Conservation (phyloP, 257 asterid species). For the Rehmannia glutinosa region DNA sequence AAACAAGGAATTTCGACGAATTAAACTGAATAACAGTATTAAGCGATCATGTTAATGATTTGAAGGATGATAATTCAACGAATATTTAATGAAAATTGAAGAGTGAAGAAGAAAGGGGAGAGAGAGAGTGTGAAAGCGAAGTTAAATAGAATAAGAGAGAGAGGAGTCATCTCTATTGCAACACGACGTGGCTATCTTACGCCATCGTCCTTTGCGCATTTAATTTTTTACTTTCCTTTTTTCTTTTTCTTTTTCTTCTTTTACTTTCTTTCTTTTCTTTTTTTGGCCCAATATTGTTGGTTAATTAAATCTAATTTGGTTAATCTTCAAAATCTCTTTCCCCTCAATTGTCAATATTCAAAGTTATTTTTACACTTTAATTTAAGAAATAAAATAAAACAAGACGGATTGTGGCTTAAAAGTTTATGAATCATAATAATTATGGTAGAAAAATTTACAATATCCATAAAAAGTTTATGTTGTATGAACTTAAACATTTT, state of each 20-base stretch:
- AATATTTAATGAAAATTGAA: neutral
- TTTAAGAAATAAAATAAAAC: too few species aligned
- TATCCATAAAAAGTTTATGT: too few species aligned
- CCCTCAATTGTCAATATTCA: neutral
- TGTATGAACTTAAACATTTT: too few species aligned
- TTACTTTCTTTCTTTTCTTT: neutral
- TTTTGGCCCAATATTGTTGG: too few species aligned
- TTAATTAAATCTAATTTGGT: neutral
- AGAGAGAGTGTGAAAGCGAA: neutral
- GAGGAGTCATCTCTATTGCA: slow-evolving; percentile 19
- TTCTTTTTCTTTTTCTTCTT: too few species aligned
- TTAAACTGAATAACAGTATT: neutral
- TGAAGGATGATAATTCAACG: neutral
- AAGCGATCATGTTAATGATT: slow-evolving; percentile 12
- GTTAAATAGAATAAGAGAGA: neutral
- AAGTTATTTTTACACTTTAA: too few species aligned
- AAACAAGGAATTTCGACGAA: slow-evolving; percentile 22
- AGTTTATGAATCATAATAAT: too few species aligned
- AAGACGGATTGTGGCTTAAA: too few species aligned
- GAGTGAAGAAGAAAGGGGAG: neutral
- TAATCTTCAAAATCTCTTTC: neutral
- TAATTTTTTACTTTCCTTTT: neutral
- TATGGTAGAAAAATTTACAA: too few species aligned
- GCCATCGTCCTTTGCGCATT: neutral
- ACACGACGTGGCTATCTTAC: slow-evolving; percentile 24